Percentiles rank a stretch among this genome's conserved stretches.
Evolutionary conservation across 768 basidiomycete species (phyloP).

Genomic region (Hygrocybe punicea): DNA sequence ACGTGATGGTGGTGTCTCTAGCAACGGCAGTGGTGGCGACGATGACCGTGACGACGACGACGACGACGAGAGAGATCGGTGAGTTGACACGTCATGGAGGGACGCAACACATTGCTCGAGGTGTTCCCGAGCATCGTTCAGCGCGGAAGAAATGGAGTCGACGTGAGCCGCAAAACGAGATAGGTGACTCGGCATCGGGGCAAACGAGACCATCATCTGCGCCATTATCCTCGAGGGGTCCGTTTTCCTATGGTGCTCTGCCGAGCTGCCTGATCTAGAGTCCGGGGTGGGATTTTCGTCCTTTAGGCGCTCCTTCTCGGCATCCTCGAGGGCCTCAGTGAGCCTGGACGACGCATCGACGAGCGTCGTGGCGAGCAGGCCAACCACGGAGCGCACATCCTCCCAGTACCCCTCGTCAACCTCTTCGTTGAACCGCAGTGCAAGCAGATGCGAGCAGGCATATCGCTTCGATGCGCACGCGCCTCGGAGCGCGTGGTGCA

Average conservation of each 20-base stretch:
- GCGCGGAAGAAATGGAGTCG: slow-evolving; percentile 60
- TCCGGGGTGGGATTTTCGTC: slow-evolving; percentile 49
- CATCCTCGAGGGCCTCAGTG: slow-evolving; percentile 58
- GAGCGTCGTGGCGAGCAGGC: slow-evolving; percentile 62
- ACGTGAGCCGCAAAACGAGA: slow-evolving; percentile 71
- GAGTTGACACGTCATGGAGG: slow-evolving; percentile 43
- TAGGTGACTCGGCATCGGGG: slow-evolving; percentile 68
- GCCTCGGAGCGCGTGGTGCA: slow-evolving; percentile 59
- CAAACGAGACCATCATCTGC: slow-evolving; percentile 34
- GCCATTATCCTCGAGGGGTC: slow-evolving; percentile 21
- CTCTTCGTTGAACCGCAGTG: slow-evolving; percentile 66
- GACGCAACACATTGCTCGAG: slow-evolving; percentile 59
- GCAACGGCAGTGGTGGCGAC: slow-evolving; percentile 5
- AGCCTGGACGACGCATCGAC: slow-evolving; percentile 62
- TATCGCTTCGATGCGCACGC: slow-evolving; percentile 72
- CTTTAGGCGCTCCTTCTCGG: slow-evolving; percentile 49
- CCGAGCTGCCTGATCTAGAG: slow-evolving; percentile 4
- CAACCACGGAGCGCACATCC: slow-evolving; percentile 73
- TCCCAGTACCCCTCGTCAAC: slow-evolving; percentile 83
- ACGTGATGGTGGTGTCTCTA: neutral
- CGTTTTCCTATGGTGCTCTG: slow-evolving; percentile 8
- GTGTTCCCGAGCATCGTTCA: slow-evolving; percentile 69
- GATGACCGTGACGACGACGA: slow-evolving; percentile 14
- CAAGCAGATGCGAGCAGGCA: slow-evolving; percentile 74
- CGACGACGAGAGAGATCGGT: slow-evolving; percentile 18